These are phyloP conservation scores for Didymella pinodella DNA, from an alignment of 2,329 filamentous ascomycete species.

Conservation along the genomic window DNA sequence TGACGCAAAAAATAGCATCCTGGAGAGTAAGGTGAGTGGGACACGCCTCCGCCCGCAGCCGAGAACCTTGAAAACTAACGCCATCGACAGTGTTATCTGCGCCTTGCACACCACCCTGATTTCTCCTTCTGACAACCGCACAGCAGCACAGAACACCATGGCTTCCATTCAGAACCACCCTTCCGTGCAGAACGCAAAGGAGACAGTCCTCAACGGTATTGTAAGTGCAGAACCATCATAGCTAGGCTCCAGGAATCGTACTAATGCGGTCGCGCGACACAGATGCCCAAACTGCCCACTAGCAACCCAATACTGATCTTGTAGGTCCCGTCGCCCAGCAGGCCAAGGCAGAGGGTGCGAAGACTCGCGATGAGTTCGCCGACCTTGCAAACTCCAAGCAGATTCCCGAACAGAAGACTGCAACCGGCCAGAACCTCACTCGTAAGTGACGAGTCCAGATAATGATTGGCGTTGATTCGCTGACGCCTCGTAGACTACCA, in stretches of 20 bases:
- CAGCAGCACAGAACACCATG: slow-evolving; percentile 60
- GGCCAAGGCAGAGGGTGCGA: slow-evolving; percentile 63
- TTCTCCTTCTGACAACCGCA: slow-evolving; percentile 42
- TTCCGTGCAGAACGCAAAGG: slow-evolving; percentile 56
- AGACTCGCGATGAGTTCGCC: slow-evolving; percentile 65
- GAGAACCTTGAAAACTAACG: slow-evolving; percentile 44
- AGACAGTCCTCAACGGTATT: slow-evolving; percentile 55
- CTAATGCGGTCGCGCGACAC: slow-evolving; percentile 44
- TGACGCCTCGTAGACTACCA: slow-evolving; percentile 63
- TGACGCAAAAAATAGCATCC: slow-evolving; percentile 49
- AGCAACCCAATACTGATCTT: slow-evolving; percentile 37
- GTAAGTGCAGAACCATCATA: slow-evolving; percentile 39
- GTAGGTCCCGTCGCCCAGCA: slow-evolving; percentile 64
- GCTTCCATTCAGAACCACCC: slow-evolving; percentile 59
- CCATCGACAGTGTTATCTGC: slow-evolving; percentile 51
- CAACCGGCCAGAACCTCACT: slow-evolving; percentile 69
- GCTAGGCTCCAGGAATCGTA: slow-evolving; percentile 17
- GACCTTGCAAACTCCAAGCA: slow-evolving; percentile 64
- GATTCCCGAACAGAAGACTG: slow-evolving; percentile 62
- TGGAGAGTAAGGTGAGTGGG: slow-evolving; percentile 56
- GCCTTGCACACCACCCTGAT: slow-evolving; percentile 41
- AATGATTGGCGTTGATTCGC: slow-evolving; percentile 1
- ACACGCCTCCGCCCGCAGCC: slow-evolving; percentile 41
- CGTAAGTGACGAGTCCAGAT: slow-evolving; percentile 53
- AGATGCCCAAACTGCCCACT: slow-evolving; percentile 33